Evolutionary conservation across 768 basidiomycete genomes (phyloP), one percentile per base, ranked within the genome.

Genomic region (Gloeostereum incarnatum): DNA sequence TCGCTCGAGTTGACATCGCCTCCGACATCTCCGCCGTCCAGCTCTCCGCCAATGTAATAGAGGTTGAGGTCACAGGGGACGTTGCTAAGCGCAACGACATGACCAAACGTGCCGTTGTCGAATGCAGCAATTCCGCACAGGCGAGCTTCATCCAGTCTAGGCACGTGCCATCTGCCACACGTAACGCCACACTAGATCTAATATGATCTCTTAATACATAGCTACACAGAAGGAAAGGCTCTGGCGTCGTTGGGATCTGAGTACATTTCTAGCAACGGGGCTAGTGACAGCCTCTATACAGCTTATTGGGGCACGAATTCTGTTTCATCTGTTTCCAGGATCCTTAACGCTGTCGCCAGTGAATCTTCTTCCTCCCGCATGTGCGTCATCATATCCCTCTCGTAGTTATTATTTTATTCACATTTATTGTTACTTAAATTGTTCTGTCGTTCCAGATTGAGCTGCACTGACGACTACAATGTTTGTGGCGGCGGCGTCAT

Each of bases 321-420:
- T 35, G 61, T 52, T 31, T 25, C 62, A 13, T 59, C 59, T 13
- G 60, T 61, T 16, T 47, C 50, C 25, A 56, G 63, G 13, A 49
- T 63, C 38, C 49, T 66, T 44, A 59, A 55, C 40, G 56, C 58
- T 35, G 66, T 69, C 26, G 61, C 60, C 11, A 55, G 45, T 41
- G 69, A 69, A 50, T 60, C 55, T 49, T 66, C 65, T 9, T 36
- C 44, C 33, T 50, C 53, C 29, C 56, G 67, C 39, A 66, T 65
- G 58, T 64, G 36, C 36, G 58, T 51, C n/a, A 10, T 33, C 32
- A 8, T 16, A 33, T n/a, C n/a, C n/a, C n/a, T n/a, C n/a, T n/a
- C n/a, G n/a, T n/a, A n/a, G n/a, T n/a, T n/a, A n/a, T n/a, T 16
- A 33, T 14, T 17, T 11, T 32, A 16, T 33, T 6, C 8, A 4